These are phyloP conservation scores for Sporobolomyces phaffii DNA, from an alignment of 768 basidiomycete species.

Conservation along the genomic window DNA sequence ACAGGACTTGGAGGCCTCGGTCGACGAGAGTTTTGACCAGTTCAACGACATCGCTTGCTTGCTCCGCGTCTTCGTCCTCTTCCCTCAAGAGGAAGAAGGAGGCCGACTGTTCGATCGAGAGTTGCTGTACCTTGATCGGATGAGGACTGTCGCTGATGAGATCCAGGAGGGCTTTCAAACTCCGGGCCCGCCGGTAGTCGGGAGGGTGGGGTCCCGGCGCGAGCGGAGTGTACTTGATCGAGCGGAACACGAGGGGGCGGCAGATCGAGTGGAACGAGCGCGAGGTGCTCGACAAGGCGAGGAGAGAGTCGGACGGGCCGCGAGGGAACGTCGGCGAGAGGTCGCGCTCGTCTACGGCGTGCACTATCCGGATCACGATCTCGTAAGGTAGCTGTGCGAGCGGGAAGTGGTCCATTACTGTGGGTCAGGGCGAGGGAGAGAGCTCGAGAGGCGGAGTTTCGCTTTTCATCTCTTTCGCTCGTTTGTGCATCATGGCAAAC, in stretches of 20 bases:
- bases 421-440: not conserved
- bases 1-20: slow-evolving; percentile 53
- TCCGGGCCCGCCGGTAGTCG: not conserved
- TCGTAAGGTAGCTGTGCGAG: slow-evolving; percentile 20
- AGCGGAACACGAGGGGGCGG: slow-evolving; percentile 14
- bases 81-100: not conserved
- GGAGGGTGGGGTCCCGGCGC: not conserved
- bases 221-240: not conserved
- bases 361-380: slow-evolving; percentile 1
- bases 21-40: slow-evolving; percentile 94
- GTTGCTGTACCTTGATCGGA: slow-evolving; percentile 1
- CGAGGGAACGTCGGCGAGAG: slow-evolving; percentile 22
- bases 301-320: slow-evolving; percentile 17
- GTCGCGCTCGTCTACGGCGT: slow-evolving; percentile 13
- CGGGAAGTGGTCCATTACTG: not conserved
- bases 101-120: not conserved
- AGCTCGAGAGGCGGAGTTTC: not conserved
- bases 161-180: not conserved
- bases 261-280: slow-evolving; percentile 12
- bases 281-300: not conserved
- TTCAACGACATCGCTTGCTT: slow-evolving; percentile 83
- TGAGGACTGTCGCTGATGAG: not conserved
- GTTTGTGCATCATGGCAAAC: too few species aligned
- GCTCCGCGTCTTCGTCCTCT: slow-evolving; percentile 64
- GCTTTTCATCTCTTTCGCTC: not conserved